Evolutionary conservation across 2,329 filamentous ascomycete genomes (phyloP).

Genomic region (Lecanicillium sp.): DNA sequence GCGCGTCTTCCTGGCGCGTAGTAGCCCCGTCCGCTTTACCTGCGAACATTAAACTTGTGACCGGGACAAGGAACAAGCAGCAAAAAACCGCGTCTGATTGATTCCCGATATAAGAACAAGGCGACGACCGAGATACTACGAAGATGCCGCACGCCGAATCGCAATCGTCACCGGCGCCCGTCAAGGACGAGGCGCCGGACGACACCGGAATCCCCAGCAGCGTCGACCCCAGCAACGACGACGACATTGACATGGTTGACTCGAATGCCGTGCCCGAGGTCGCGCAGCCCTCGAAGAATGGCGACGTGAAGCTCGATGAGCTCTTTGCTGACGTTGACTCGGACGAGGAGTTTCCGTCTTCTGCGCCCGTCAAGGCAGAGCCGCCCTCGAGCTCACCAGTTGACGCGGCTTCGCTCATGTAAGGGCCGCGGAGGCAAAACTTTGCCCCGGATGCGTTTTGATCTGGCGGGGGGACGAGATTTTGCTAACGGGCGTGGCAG

Average conservation of each 20-base stretch:
- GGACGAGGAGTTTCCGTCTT: conserved; percentile 54
- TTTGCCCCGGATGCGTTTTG: too few species aligned
- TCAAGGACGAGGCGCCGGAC: conserved; percentile 27
- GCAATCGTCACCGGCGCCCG: conserved; percentile 18
- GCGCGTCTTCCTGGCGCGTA: too few species aligned
- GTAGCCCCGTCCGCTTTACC: too few species aligned
- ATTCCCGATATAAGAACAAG: too few species aligned
- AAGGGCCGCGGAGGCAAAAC: conserved; percentile 7
- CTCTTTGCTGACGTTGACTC: conserved; percentile 52
- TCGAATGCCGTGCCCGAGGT: conserved; percentile 16
- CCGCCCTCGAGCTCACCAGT: conserved; percentile 38
- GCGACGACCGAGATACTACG: conserved; percentile 1
- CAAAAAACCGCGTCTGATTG: too few species aligned
- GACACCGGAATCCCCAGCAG: conserved; percentile 19
- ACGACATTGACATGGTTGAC: conserved; percentile 35
- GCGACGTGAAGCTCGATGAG: conserved; percentile 49
- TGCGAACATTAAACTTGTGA: too few species aligned
- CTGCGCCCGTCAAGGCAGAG: conserved; percentile 29
- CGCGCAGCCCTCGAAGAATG: conserved; percentile 26
- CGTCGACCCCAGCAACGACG: conserved; percentile 21
- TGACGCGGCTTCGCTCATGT: conserved; percentile 36
- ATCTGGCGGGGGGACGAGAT: too few species aligned
- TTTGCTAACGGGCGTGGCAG: conserved; percentile 15
- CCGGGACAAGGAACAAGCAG: too few species aligned
- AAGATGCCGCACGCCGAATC: conserved; percentile 40